phyloP scores from a whole-genome alignment of 2,329 filamentous ascomycete species.

The Hypoxylon sp. region DNA sequence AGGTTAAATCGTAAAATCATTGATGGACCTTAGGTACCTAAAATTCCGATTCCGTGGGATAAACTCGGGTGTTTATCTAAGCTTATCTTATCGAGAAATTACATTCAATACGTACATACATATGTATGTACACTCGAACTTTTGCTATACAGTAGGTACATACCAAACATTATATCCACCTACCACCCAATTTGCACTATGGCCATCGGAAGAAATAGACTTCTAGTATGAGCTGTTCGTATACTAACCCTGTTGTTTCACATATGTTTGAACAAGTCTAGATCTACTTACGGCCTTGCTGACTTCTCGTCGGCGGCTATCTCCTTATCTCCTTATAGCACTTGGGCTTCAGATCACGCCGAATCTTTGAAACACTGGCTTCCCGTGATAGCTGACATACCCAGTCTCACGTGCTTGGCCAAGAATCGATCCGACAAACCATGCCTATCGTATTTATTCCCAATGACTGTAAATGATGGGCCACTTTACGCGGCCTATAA shows the following conservation, averaged over 20 bases:
- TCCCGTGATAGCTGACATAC: background rate
- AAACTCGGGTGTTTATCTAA: background rate
- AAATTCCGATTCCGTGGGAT: background rate
- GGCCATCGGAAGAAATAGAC: background rate
- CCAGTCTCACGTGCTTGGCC: background rate
- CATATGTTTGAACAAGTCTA: background rate
- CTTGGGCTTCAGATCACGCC: background rate
- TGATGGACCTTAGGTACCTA: too few species aligned
- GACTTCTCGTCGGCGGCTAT: background rate
- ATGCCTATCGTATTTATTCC: background rate
- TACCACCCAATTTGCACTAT: background rate
- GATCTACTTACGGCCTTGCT: background rate
- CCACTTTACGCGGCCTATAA: background rate
- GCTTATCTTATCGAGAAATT: constrained; percentile 14
- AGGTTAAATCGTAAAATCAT: background rate
- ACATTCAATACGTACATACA: background rate
- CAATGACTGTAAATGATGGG: background rate
- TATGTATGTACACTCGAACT: too few species aligned
- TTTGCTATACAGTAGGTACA: too few species aligned
- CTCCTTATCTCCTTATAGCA: background rate
- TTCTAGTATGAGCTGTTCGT: background rate
- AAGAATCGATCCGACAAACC: background rate
- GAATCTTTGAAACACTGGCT: background rate
- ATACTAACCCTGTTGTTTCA: background rate
- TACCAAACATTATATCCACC: too few species aligned